A percentile compares a stretch with the other conserved stretches of the same genome.
Conservation (phyloP, 768 basidiomycete species). For the Lactarius tabidus region DNA sequence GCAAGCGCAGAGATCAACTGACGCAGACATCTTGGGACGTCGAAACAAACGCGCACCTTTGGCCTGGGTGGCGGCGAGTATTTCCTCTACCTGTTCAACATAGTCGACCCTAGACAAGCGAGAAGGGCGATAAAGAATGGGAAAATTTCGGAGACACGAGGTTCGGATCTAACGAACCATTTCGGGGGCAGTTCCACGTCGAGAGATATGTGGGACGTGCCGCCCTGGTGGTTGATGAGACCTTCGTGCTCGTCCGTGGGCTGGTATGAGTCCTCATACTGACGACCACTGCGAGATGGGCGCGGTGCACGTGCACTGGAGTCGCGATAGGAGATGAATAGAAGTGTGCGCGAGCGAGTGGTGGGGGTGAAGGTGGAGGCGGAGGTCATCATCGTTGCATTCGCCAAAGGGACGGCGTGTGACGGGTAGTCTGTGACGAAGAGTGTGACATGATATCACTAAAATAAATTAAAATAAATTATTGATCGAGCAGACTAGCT, state of each 20-base stretch:
- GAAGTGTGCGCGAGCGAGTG: conserved; percentile 83
- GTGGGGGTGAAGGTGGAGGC: conserved; percentile 36
- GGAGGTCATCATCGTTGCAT: conserved; percentile 22
- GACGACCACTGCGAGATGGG: conserved; percentile 33
- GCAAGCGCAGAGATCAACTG: conserved; percentile 22
- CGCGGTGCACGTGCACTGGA: conserved; percentile 53
- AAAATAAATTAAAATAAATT: not conserved
- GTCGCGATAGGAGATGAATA: conserved; percentile 93
- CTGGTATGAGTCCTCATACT: conserved; percentile 47
- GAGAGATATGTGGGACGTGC: conserved; percentile 48
- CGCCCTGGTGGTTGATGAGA: conserved; percentile 48
- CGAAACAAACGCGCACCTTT: conserved; percentile 62
- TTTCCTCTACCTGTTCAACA: conserved; percentile 82
- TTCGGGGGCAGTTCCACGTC: conserved; percentile 70
- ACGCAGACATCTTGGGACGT: conserved; percentile 16
- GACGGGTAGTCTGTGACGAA: not conserved
- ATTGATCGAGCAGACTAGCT: not conserved
- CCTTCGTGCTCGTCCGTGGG: conserved; percentile 61
- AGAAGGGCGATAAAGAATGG: conserved; percentile 15
- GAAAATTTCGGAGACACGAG: conserved; percentile 24
- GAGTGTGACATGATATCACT: not conserved
- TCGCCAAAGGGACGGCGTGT: conserved; percentile 5
- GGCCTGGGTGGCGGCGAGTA: conserved; percentile 59
- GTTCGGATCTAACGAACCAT: conserved; percentile 54
- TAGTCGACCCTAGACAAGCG: conserved; percentile 71